These are phyloP conservation scores for Limnanthes douglasii DNA, from an alignment of 345 rosid species.

Conservation along the genomic window DNA sequence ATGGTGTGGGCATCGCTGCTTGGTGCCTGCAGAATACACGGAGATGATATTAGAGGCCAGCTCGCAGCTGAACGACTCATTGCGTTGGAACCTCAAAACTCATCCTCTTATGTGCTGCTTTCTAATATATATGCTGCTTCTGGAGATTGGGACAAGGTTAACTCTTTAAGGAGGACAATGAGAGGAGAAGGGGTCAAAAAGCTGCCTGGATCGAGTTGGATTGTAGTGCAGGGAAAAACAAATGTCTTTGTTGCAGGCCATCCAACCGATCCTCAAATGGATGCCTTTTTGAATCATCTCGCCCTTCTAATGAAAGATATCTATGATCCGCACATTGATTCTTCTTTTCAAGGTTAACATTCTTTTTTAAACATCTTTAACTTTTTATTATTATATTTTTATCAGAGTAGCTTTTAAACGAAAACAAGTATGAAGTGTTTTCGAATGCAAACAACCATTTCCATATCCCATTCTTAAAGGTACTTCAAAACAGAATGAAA, in stretches of 20 bases:
- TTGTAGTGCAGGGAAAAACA: constrained; percentile 39
- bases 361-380: no score
- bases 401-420: no score
- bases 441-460: constrained; percentile 41
- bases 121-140: constrained; percentile 77
- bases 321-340: no score
- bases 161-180: constrained; percentile 58
- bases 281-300: constrained; percentile 22
- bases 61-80: constrained; percentile 63
- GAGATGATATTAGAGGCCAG: constrained; percentile 63
- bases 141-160: constrained; percentile 69
- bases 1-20: constrained; percentile 84
- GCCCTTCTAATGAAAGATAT: constrained; percentile 13
- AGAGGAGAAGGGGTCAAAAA: constrained; percentile 66
- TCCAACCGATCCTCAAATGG: constrained; percentile 40
- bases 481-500: no score
- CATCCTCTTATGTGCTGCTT: constrained; percentile 71
- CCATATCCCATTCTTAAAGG: constrained; percentile 22
- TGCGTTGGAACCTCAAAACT: constrained; percentile 58
- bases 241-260: constrained; percentile 64
- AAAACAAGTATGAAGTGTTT: constrained; percentile 44
- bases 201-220: constrained; percentile 85
- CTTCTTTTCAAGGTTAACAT: no score
- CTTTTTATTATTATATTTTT: no score
- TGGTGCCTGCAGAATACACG: constrained; percentile 77